Conservation (phyloP, 345 rosid species). For the Lagerstroemia speciosa region DNA sequence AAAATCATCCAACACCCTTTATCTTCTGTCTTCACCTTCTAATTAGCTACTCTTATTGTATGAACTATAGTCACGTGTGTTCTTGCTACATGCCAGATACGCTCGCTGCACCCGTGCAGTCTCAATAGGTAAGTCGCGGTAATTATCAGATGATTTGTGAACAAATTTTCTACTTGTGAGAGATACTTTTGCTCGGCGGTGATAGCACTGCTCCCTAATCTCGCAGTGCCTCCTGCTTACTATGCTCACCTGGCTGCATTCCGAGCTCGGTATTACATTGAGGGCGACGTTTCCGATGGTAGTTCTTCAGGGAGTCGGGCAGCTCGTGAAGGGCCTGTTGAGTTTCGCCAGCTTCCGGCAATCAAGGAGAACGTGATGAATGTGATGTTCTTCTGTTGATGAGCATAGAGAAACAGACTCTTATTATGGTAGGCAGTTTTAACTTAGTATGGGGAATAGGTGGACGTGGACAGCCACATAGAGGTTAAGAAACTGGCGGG, state of each 20-base stretch:
- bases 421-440: too few relatives aligned
- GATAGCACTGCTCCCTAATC: neutral
- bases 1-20: neutral
- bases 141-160: too few relatives aligned
- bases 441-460: too few relatives aligned
- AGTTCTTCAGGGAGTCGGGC: constrained; percentile 12
- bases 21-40: neutral
- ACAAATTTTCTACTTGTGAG: neutral
- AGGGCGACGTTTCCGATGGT: constrained; percentile 26
- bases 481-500: too few relatives aligned
- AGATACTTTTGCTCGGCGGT: neutral
- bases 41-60: neutral
- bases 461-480: too few relatives aligned
- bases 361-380: constrained; percentile 48
- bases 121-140: constrained; percentile 42
- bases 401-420: too few relatives aligned
- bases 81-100: constrained; percentile 25
- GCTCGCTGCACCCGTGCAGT: constrained; percentile 75
- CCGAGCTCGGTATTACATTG: constrained; percentile 49
- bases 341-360: constrained; percentile 22
- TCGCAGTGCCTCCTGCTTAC: constrained; percentile 65
- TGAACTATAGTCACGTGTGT: neutral
- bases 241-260: constrained; percentile 60
- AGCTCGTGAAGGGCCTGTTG: constrained; percentile 3
- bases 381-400: constrained; percentile 56